Evolutionary conservation across 2,329 filamentous ascomycete species (phyloP).

Genomic region (Colletotrichum magnum): DNA sequence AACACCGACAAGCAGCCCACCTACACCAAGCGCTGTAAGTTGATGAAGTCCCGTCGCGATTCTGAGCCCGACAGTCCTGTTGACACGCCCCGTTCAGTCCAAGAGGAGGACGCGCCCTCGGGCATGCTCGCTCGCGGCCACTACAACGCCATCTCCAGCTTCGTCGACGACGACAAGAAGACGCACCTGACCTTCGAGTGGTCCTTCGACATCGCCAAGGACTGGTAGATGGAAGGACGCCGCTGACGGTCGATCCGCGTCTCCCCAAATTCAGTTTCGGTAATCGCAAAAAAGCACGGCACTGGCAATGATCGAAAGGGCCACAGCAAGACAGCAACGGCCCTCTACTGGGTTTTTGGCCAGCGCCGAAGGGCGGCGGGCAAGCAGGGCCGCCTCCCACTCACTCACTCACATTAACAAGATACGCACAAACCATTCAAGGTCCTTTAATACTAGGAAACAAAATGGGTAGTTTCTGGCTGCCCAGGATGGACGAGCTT

Average conservation of each 20-base stretch:
- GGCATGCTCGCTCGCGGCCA: slow-evolving; percentile 92
- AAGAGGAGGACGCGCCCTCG: slow-evolving; percentile 90
- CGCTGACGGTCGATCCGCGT: neutral
- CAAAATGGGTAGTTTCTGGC: neutral
- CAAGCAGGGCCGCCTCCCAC: neutral
- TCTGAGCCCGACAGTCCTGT: neutral
- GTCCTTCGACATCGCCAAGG: slow-evolving; percentile 97
- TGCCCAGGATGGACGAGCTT: neutral
- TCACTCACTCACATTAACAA: slow-evolving; percentile 19
- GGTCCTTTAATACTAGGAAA: neutral
- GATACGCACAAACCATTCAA: neutral
- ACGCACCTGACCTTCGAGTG: slow-evolving; percentile 94
- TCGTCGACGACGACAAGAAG: slow-evolving; percentile 95
- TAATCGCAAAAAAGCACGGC: too few species aligned
- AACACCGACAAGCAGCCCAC: slow-evolving; percentile 89
- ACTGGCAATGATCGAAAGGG: too few species aligned
- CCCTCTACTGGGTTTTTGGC: neutral
- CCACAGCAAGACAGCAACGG: neutral
- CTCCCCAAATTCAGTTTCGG: neutral
- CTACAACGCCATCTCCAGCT: slow-evolving; percentile 91
- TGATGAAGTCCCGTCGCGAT: neutral
- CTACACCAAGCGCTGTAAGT: slow-evolving; percentile 93
- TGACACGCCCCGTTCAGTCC: slow-evolving; percentile 69
- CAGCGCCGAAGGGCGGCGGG: neutral
- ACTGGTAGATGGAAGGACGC: slow-evolving; percentile 74